These are phyloP conservation scores for Osmanthus fragrans DNA, from an alignment of 257 asterid genomes.

Conservation along the genomic window DNA sequence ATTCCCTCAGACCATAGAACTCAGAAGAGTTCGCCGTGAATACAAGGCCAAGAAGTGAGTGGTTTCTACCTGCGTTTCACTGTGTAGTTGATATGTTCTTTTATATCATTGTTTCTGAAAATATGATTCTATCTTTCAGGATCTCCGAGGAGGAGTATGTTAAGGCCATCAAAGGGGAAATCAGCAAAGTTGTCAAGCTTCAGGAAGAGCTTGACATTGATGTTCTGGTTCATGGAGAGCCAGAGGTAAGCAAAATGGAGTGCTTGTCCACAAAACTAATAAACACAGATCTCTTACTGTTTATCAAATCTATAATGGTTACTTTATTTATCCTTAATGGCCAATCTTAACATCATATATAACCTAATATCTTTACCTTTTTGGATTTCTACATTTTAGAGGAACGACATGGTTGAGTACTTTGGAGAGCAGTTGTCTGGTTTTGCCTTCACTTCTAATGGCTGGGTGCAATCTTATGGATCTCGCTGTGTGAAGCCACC, in stretches of 20 bases:
- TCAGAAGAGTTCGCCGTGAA: conserved; percentile 77
- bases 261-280: too few species aligned
- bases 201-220: conserved; percentile 78
- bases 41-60: conserved; percentile 69
- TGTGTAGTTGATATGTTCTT: not conserved
- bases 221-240: conserved; percentile 81
- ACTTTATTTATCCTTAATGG: not conserved
- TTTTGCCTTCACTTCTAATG: conserved; percentile 68
- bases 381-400: conserved; percentile 33
- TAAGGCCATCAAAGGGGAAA: conserved; percentile 56
- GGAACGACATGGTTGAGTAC: conserved; percentile 81
- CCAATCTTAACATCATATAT: not conserved
- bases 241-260: conserved; percentile 52
- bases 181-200: conserved; percentile 66
- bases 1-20: conserved; percentile 69
- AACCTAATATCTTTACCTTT: not conserved
- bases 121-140: conserved; percentile 30
- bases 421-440: conserved; percentile 79
- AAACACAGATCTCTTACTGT: not conserved
- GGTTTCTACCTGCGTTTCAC: not conserved
- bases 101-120: conserved; percentile 6
- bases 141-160: conserved; percentile 68
- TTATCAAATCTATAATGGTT: not conserved
- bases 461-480: conserved; percentile 79
- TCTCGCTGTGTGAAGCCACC: conserved; percentile 87